Conservation (phyloP, 2,329 filamentous ascomycete species). For the Colletotrichum sp. region DNA sequence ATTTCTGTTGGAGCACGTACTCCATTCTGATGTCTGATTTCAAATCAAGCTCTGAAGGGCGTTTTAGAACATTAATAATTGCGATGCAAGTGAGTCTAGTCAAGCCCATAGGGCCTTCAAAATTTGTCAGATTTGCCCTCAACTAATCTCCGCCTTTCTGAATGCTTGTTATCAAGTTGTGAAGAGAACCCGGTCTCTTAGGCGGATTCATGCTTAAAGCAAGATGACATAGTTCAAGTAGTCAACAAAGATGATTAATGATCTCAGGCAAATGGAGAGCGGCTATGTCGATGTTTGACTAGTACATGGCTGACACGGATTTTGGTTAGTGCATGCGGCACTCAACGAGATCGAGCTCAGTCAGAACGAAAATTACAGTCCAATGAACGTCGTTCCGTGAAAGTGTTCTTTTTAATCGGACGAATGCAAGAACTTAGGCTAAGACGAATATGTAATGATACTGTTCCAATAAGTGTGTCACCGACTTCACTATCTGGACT, state of each 20-base stretch:
- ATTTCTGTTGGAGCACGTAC: background rate
- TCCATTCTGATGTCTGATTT: background rate
- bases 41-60: fast-evolving
- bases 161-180: fast-evolving
- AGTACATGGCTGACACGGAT: background rate
- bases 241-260: background rate
- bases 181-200: background rate
- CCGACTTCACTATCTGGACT: background rate
- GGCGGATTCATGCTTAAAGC: background rate
- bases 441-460: background rate
- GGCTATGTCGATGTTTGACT: background rate
- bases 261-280: background rate
- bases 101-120: background rate
- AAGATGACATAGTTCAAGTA: background rate
- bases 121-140: background rate
- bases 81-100: background rate
- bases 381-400: background rate
- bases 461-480: background rate
- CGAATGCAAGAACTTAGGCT: fast-evolving
- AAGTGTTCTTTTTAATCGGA: background rate
- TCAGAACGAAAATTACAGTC: background rate
- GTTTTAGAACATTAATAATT: background rate
- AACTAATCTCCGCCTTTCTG: background rate
- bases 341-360: background rate
- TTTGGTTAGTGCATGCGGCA: background rate